A percentile compares a stretch with the other conserved stretches of the same genome.
Conservation (phyloP, 495 filamentous ascomycete genomes). For the Mycothermus thermophilus region DNA sequence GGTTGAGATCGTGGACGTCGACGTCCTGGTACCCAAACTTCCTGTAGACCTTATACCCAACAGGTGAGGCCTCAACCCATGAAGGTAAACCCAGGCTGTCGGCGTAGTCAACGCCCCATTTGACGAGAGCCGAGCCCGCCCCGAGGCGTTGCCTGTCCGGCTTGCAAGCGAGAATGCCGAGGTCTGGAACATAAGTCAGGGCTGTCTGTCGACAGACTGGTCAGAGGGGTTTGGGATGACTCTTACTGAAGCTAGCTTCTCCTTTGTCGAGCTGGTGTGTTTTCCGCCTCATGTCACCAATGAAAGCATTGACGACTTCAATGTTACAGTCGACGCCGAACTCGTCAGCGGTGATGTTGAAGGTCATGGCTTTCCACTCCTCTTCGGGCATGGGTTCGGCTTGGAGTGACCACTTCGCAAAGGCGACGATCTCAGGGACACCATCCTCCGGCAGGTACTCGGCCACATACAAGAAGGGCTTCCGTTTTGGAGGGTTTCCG, state of each 20-base stretch:
- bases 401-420: conserved; percentile 13
- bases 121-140: conserved; percentile 16
- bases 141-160: conserved; percentile 14
- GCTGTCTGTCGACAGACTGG: too few species aligned
- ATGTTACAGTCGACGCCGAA: conserved; percentile 13
- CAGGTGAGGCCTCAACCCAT: conserved; percentile 15
- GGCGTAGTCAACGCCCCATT: conserved; percentile 14
- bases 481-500: not conserved
- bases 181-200: conserved; percentile 8
- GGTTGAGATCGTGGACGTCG: conserved; percentile 10
- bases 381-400: conserved; percentile 11
- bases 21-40: conserved; percentile 16
- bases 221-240: too few species aligned
- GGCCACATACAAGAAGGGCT: conserved; percentile 12
- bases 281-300: conserved; percentile 10
- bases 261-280: conserved; percentile 10
- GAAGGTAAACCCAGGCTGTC: conserved; percentile 14
- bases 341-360: conserved; percentile 8
- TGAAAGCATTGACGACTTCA: conserved; percentile 12
- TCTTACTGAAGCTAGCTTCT: conserved; percentile 16
- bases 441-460: conserved; percentile 11
- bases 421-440: conserved; percentile 13
- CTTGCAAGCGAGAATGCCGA: conserved; percentile 12
- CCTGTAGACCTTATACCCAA: conserved; percentile 16
- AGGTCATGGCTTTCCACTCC: conserved; percentile 12